These are phyloP conservation scores for Neurospora sp. DNA, from an alignment of 495 filamentous ascomycete species.

Conservation along the genomic window DNA sequence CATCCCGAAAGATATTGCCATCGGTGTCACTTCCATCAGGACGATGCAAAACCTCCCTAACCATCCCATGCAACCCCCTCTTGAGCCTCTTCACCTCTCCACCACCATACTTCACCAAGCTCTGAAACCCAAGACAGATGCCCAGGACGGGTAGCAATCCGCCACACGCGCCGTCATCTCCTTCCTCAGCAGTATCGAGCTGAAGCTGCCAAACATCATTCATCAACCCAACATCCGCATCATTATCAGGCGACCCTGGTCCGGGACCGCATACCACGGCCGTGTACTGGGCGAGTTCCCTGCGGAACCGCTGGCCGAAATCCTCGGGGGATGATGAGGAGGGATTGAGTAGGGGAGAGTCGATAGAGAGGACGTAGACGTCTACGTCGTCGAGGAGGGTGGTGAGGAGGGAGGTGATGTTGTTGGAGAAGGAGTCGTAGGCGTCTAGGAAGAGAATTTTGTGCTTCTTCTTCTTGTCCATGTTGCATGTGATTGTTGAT, in stretches of 20 bases:
- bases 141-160: conserved; percentile 63
- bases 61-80: conserved; percentile 72
- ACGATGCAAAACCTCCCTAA: conserved; percentile 49
- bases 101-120: conserved; percentile 58
- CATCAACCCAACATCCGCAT: conserved; percentile 69
- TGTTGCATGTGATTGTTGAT: neutral
- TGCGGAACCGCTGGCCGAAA: conserved; percentile 14
- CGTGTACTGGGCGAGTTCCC: conserved; percentile 49
- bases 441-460: conserved; percentile 76
- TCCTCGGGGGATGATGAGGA: neutral
- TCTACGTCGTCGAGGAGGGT: conserved; percentile 46
- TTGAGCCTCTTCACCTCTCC: conserved; percentile 50
- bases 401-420: conserved; percentile 71
- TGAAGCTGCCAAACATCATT: conserved; percentile 62
- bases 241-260: conserved; percentile 52
- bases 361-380: conserved; percentile 65
- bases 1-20: conserved; percentile 34
- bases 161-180: conserved; percentile 10
- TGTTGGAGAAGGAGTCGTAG: conserved; percentile 93
- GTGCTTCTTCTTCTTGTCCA: neutral
- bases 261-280: conserved; percentile 76
- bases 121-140: conserved; percentile 90
- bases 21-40: conserved; percentile 5
- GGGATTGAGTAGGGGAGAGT: conserved; percentile 34
- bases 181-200: conserved; percentile 34